Evolutionary conservation across 257 asterid species (phyloP), one percentile per base, ranked within the genome.

Genomic region (Ehretia macrophylla): DNA sequence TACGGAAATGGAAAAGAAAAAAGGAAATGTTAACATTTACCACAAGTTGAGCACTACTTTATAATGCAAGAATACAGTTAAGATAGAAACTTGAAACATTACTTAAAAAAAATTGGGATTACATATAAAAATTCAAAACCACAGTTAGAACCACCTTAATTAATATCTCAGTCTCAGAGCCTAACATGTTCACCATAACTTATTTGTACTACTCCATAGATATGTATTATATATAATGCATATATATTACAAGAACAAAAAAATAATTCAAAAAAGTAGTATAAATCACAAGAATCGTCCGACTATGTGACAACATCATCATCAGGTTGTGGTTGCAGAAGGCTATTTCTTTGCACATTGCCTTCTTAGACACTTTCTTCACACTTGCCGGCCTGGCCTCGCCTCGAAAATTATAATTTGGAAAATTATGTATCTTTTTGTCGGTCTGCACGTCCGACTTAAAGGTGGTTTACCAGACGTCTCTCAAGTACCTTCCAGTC

Each of bases 401-500:
- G 11, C 44, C 9, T 11, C 6, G 11, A 11, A 42, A 42, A 3
- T 14, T 42, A 42, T 42, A 42, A 42, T 42, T 42, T 42, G 47
- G 35, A 42, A 4, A 10, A 42, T 42, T 42, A 38, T 42, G 8
- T 3, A 6, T 27, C 35, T 27, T 47, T 32, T 14, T 19, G 22
- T 17, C 14, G 47, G 42, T 5, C n/a, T 19, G 32, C 18, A 23
- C 5, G 17, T 6, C 12, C n/a, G 12, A 23, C 42, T 35, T 11
- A 0, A 17, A 49, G 8, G 47, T n/a, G n/a, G n/a, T n/a, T 88
- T 63, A 89, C 97, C 97, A 90, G 44, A 90, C 95, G 52, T 86
- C 95, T 1, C 97, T 89, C 58, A 90, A 73, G 51, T 90, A 90
- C 62, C 97, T 83, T 64, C 97, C 97, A 0, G 65, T 68, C 37